Percentiles rank a stretch among this genome's conserved stretches.
Conservation (phyloP, 2,329 filamentous ascomycete species). For the Ophioceras dolichostomum region DNA sequence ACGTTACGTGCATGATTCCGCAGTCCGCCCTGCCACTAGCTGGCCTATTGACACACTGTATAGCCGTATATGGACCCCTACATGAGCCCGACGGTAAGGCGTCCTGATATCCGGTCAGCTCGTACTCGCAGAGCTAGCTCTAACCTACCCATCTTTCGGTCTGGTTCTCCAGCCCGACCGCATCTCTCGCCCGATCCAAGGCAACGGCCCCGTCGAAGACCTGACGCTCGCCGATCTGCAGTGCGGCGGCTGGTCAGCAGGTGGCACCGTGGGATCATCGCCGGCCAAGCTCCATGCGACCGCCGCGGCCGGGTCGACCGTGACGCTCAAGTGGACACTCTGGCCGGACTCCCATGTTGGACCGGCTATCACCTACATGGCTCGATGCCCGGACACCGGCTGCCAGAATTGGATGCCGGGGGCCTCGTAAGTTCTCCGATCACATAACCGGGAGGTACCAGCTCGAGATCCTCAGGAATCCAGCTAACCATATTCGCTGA, state of each 20-base stretch:
- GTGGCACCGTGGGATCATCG: slow-evolving; percentile 31
- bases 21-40: background rate
- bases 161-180: slow-evolving; percentile 26
- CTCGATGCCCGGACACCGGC: slow-evolving; percentile 37
- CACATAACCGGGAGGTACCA: no score
- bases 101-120: background rate
- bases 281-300: slow-evolving; percentile 42
- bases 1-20: no score
- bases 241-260: slow-evolving; percentile 39
- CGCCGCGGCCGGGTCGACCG: slow-evolving; percentile 37
- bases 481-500: no score
- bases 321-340: slow-evolving; percentile 42
- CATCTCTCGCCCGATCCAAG: slow-evolving; percentile 44
- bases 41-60: slow-evolving; percentile 10
- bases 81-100: slow-evolving; percentile 11
- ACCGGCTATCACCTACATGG: slow-evolving; percentile 47
- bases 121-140: background rate
- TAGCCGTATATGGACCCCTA: slow-evolving; percentile 31
- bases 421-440: slow-evolving; percentile 22
- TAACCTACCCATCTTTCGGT: background rate
- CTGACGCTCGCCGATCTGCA: slow-evolving; percentile 39
- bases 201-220: slow-evolving; percentile 45
- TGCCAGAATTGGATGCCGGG: slow-evolving; percentile 37
- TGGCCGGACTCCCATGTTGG: slow-evolving; percentile 39
- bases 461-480: no score